These are phyloP conservation scores for Dothidotthia symphoricarpi DNA, from an alignment of 2,329 filamentous ascomycete species.

Conservation along the genomic window DNA sequence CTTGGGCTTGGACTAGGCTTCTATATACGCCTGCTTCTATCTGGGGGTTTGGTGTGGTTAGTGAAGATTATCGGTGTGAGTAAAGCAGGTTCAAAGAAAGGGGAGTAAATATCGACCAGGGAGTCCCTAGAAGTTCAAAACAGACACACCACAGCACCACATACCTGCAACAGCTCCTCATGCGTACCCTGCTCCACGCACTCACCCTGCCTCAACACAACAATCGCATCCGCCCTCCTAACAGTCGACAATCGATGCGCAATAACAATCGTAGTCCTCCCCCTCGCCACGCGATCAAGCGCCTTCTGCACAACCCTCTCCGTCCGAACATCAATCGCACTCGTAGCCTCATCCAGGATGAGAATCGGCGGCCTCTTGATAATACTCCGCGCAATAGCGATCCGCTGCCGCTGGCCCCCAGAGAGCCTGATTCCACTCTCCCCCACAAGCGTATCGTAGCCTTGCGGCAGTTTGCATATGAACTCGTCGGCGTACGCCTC, in stretches of 20 bases:
- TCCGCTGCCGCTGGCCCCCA: slow-evolving; percentile 80
- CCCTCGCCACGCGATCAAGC: slow-evolving; percentile 59
- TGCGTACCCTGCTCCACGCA: slow-evolving; percentile 76
- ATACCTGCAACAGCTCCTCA: slow-evolving; percentile 59
- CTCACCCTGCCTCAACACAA: slow-evolving; percentile 69
- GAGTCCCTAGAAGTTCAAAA: too few relatives aligned
- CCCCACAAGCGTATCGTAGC: slow-evolving; percentile 72
- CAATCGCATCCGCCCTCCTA: slow-evolving; percentile 73
- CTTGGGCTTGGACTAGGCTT: slow-evolving; percentile 58
- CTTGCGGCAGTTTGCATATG: slow-evolving; percentile 47
- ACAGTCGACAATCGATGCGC: slow-evolving; percentile 75
- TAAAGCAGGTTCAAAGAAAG: too few relatives aligned
- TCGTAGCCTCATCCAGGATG: slow-evolving; percentile 75
- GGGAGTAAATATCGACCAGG: too few relatives aligned
- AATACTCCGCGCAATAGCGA: slow-evolving; percentile 72
- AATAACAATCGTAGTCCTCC: slow-evolving; percentile 72
- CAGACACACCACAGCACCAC: too few relatives aligned
- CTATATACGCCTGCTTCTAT: slow-evolving; percentile 63
- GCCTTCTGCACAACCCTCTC: slow-evolving; percentile 57
- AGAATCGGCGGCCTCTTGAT: slow-evolving; percentile 65
- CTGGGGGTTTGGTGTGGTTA: slow-evolving; percentile 8
- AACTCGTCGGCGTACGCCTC: slow-evolving; percentile 43
- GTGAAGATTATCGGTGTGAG: too few relatives aligned
- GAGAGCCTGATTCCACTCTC: slow-evolving; percentile 76
- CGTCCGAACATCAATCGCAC: slow-evolving; percentile 59